Base-by-base conservation (phyloP, 2,329 filamentous ascomycete species). In the Talaromyces pinophilus region DNA sequence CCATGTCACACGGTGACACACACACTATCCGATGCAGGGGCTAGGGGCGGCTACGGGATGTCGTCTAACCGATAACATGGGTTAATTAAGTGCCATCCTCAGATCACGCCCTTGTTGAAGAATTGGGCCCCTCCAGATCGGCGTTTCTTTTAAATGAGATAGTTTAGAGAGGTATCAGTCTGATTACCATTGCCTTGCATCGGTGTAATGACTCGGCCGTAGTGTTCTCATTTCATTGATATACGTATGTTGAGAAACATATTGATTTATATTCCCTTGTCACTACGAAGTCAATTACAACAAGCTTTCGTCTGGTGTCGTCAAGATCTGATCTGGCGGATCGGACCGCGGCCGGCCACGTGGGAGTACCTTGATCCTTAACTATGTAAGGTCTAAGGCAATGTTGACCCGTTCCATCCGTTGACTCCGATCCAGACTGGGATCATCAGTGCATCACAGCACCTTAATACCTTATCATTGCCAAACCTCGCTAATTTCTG, bases 71-170 rank as follows among this genome's bases (percentile, higher is more conserved):
- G 46, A 25, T 25, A 48, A 48, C 46, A 22, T 48, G n/a, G 3
- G 10, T 3, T 48, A 33, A 8, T 54, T 33, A 46, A 15, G 7
- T 46, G 44, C n/a, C 44, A 46, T 22, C 8, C 44, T 7, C 44
- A 11, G 44, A 33, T 19, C 11, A 7, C 19, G 6, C 48, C 11
- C 48, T 52, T 15, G 48, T 52, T 48, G 22, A 28, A 52, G 22
- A n/a, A 40, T 59, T 59, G n/a, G 54, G 7, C 11, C n/a, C 30
- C 30, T 59, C 30, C 35, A 40, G 54, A 40, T 59, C 54, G 54
- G n/a, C 19, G 54, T 40, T 59, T 25, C 54, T 59, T 7, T 10
- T 22, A 25, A 38, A 59, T 38, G 54, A 28, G 22, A 57, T 22
- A 22, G 22, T 40, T 42, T 11, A 17, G 5, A 44, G 17, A 22